Percentiles rank a stretch among this genome's conserved stretches.
Evolutionary conservation across 2,329 filamentous ascomycete species (phyloP).

Genomic region (Diaporthe caulivora): DNA sequence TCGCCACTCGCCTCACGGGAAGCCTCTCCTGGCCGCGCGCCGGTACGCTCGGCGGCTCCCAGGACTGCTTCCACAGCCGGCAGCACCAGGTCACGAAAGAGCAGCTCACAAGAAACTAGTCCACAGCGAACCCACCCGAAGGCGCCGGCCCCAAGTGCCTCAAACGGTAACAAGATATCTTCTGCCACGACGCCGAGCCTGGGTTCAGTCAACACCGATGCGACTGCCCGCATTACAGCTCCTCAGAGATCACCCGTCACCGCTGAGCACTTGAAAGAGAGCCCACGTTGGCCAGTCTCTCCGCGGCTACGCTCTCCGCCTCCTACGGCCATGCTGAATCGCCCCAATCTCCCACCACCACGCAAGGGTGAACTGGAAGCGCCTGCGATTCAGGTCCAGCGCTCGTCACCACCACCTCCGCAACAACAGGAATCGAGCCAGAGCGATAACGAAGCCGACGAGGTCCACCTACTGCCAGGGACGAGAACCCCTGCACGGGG

Average conservation of each 20-base stretch:
- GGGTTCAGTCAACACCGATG: constrained; percentile 71
- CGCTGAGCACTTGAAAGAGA: constrained; percentile 64
- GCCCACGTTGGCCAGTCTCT: constrained; percentile 81
- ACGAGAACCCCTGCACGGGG: constrained; percentile 71
- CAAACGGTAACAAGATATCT: constrained; percentile 76
- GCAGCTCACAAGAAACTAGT: constrained; percentile 74
- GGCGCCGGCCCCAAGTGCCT: constrained; percentile 69
- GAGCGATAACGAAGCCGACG: constrained; percentile 67
- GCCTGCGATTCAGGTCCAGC: constrained; percentile 66
- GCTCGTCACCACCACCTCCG: constrained; percentile 58
- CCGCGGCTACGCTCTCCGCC: constrained; percentile 84
- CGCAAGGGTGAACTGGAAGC: constrained; percentile 64
- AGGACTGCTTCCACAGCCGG: constrained; percentile 49
- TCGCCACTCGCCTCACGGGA: constrained; percentile 57
- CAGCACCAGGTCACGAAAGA: constrained; percentile 71
- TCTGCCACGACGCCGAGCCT: constrained; percentile 76
- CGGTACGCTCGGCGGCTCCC: constrained; percentile 49
- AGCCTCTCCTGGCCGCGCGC: constrained; percentile 59
- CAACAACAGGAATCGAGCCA: constrained; percentile 54
- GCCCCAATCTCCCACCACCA: constrained; percentile 57
- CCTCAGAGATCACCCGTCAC: constrained; percentile 71
- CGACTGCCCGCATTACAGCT: constrained; percentile 69
- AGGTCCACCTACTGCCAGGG: constrained; percentile 62
- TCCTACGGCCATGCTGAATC: constrained; percentile 60
- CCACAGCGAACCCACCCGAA: constrained; percentile 64